Percentiles rank a stretch among this genome's conserved stretches.
These are phyloP conservation scores for Panellus pusillus DNA, from an alignment of 768 basidiomycete species.

Conservation along the genomic window DNA sequence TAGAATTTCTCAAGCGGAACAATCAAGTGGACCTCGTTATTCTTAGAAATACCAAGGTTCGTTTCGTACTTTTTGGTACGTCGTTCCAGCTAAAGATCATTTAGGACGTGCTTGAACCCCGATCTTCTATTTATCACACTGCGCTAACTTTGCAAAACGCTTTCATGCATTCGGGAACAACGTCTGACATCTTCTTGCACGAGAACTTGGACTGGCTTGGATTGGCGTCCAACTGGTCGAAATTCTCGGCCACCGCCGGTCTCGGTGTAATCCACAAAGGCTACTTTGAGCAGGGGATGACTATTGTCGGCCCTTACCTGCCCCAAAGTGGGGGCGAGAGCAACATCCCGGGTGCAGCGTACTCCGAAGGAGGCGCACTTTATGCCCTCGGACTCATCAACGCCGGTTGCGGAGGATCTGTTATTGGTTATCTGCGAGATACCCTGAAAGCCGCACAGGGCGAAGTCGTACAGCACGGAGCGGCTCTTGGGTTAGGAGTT, in stretches of 20 bases:
- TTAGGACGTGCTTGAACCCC: conserved; percentile 87
- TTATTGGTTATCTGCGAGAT: conserved; percentile 77
- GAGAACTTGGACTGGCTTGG: conserved; percentile 98
- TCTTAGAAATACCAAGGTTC: conserved; percentile 88
- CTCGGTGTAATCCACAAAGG: conserved; percentile 98
- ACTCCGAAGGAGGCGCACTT: conserved; percentile 94
- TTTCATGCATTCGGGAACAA: conserved; percentile 98
- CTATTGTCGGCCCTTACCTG: conserved; percentile 91
- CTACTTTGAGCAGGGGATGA: conserved; percentile 90
- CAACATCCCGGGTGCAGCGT: conserved; percentile 74
- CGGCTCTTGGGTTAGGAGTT: conserved; percentile 94
- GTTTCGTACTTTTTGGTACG: background rate
- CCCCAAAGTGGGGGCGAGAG: conserved; percentile 78
- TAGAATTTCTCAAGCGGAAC: conserved; percentile 93
- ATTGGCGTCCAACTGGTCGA: conserved; percentile 96
- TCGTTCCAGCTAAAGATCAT: background rate
- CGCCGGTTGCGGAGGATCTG: conserved; percentile 80
- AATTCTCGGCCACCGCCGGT: conserved; percentile 96
- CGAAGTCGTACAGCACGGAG: conserved; percentile 95
- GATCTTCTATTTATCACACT: conserved; percentile 96
- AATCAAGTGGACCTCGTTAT: conserved; percentile 92
- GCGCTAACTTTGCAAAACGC: conserved; percentile 96
- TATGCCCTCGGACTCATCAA: conserved; percentile 95
- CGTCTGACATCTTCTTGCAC: conserved; percentile 89
- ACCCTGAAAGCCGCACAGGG: conserved; percentile 72